Evolutionary conservation across 1,139 yeast genomes (phyloP).

Genomic region (Saccharomyces pastorianus): DNA sequence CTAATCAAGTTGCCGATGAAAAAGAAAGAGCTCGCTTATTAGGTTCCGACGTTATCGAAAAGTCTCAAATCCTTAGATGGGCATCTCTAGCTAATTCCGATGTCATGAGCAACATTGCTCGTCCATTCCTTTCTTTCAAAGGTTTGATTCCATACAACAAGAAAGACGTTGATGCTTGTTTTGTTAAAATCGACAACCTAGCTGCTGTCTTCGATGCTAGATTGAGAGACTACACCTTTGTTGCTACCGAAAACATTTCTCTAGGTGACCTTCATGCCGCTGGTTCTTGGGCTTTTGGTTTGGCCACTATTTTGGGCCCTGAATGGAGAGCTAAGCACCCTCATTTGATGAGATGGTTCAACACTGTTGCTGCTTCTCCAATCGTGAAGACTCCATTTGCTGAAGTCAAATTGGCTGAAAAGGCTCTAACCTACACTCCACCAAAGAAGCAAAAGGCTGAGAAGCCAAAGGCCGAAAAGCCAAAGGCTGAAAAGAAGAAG

Average conservation of each 20-base stretch:
- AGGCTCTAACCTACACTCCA: conserved; percentile 49
- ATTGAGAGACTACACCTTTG: conserved; percentile 64
- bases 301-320: conserved; percentile 50
- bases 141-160: conserved; percentile 60
- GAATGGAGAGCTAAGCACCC: conserved; percentile 67
- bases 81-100: conserved; percentile 65
- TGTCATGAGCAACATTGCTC: conserved; percentile 37
- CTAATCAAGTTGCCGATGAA: conserved; percentile 21
- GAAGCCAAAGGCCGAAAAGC: conserved; percentile 25
- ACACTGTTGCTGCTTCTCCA: conserved; percentile 55
- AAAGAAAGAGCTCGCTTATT: conserved; percentile 32
- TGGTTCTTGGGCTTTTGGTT: conserved; percentile 47
- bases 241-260: conserved; percentile 78
- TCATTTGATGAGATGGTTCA: conserved; percentile 68
- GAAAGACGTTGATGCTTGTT: conserved; percentile 52
- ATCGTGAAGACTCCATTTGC: conserved; percentile 39
- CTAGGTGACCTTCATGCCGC: conserved; percentile 68
- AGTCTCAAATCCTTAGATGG: conserved; percentile 66
- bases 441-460: conserved; percentile 76
- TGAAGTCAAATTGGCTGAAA: conserved; percentile 49
- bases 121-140: conserved; percentile 30
- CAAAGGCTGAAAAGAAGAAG: conserved; percentile 32
- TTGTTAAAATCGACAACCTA: conserved; percentile 34
- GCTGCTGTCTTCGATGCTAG: conserved; percentile 47
- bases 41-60: conserved; percentile 56